phyloP scores from a whole-genome alignment of 2,329 filamentous ascomycete species.

The Incumbomyces lentus region DNA sequence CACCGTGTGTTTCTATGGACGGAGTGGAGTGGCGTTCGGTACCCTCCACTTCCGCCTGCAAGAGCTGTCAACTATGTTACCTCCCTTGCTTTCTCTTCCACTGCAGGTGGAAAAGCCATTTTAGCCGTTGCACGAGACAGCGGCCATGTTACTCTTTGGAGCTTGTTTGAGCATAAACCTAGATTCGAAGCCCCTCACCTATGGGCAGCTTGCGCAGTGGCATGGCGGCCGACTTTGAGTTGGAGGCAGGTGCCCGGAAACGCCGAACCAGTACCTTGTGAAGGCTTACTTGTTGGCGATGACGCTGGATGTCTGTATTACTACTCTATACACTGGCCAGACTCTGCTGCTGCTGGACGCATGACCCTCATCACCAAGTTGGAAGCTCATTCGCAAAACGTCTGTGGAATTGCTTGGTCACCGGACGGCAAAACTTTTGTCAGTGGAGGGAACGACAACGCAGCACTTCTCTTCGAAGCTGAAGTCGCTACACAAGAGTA shows the following conservation, averaged over 20 bases:
- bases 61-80: conserved; percentile 53
- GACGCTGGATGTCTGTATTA: conserved; percentile 75
- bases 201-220: conserved; percentile 64
- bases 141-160: conserved; percentile 67
- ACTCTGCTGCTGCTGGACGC: conserved; percentile 39
- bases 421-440: conserved; percentile 65
- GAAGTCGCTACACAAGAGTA: conserved; percentile 42
- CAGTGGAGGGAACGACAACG: conserved; percentile 86
- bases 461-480: conserved; percentile 70
- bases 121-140: conserved; percentile 75
- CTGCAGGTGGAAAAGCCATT: conserved; percentile 63
- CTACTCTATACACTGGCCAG: conserved; percentile 79
- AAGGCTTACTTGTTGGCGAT: conserved; percentile 80
- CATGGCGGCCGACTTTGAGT: conserved; percentile 60
- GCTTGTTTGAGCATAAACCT: conserved; percentile 52
- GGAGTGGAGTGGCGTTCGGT: conserved; percentile 57
- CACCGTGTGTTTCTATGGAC: conserved; percentile 82
- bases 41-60: conserved; percentile 45
- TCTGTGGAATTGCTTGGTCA: conserved; percentile 90
- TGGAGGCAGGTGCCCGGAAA: conserved; percentile 39
- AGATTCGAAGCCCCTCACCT: conserved; percentile 68
- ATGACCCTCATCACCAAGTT: conserved; percentile 71
- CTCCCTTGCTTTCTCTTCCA: conserved; percentile 81
- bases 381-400: conserved; percentile 71
- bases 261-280: conserved; percentile 46